Conservation (phyloP, 2,329 filamentous ascomycete genomes). For the Hirsutella minnesotensis region DNA sequence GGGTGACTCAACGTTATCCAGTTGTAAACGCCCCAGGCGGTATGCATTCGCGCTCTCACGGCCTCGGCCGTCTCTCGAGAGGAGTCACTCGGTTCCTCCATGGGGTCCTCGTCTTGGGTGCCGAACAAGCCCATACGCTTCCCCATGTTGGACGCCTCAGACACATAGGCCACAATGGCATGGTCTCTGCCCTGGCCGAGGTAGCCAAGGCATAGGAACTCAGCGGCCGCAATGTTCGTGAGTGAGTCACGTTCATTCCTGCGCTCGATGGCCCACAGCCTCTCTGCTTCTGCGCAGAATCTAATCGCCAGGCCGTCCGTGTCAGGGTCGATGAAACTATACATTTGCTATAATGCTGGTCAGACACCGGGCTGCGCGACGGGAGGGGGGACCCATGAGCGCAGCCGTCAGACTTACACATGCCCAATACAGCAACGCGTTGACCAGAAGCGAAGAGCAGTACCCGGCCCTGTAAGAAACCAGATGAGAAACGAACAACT, state of each 20-base stretch:
- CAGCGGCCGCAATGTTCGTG: conserved; percentile 16
- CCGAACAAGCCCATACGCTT: conserved; percentile 13
- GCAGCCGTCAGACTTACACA: conserved; percentile 20
- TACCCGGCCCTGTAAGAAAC: conserved; percentile 10
- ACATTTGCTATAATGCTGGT: conserved; percentile 18
- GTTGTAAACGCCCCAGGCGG: conserved; percentile 17
- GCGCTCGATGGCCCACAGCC: conserved; percentile 12
- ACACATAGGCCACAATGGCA: conserved; percentile 14
- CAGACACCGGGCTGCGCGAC: no score
- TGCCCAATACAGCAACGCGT: conserved; percentile 20
- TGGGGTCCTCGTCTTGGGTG: not conserved
- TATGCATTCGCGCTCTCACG: conserved; percentile 4
- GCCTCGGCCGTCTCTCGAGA: conserved; percentile 8
- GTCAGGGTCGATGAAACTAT: conserved; percentile 15
- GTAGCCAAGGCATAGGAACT: conserved; percentile 18
- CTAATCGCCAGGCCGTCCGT: conserved; percentile 8
- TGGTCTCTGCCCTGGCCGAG: conserved; percentile 19
- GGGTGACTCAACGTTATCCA: conserved; percentile 19
- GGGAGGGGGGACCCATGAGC: no score
- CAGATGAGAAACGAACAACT: conserved; percentile 21
- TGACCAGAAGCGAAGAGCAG: conserved; percentile 23
- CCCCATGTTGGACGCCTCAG: conserved; percentile 14
- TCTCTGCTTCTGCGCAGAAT: conserved; percentile 16
- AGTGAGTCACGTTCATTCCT: conserved; percentile 8
- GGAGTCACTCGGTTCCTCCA: not conserved